phyloP scores from a whole-genome alignment of 345 rosid genomes.

The Lenwebbia sp. region DNA sequence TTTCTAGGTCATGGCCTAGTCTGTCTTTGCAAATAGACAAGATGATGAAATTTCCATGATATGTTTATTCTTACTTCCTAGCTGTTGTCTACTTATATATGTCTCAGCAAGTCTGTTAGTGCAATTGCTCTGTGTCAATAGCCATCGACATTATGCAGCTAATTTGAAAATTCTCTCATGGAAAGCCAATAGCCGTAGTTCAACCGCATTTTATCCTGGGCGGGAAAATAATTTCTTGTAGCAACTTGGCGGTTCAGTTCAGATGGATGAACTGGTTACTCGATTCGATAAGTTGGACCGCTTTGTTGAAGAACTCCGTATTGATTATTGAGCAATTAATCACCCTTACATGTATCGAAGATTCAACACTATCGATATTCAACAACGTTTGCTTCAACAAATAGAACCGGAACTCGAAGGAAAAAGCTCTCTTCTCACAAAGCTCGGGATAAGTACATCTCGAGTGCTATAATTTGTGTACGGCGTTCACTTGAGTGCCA shows the following conservation, averaged over 20 bases:
- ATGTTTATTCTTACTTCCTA: not conserved
- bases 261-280: not conserved
- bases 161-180: not conserved
- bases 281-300: not conserved
- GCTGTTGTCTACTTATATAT: not conserved
- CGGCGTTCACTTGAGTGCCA: too few species aligned
- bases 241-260: not conserved
- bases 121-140: not conserved
- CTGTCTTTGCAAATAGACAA: not conserved
- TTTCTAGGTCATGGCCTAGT: not conserved
- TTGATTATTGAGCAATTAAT: not conserved
- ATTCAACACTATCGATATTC: not conserved
- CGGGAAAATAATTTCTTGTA: not conserved
- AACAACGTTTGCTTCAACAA: not conserved
- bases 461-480: too few species aligned
- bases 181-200: not conserved
- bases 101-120: not conserved
- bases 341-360: not conserved
- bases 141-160: not conserved
- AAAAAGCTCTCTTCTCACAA: not conserved
- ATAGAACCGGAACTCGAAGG: not conserved
- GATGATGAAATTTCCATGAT: not conserved
- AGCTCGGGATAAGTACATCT: too few species aligned
- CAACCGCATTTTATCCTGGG: not conserved
- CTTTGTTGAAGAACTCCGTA: not conserved